These are phyloP conservation scores for Xylaria arbuscula DNA, from an alignment of 2,329 filamentous ascomycete species.

Conservation along the genomic window DNA sequence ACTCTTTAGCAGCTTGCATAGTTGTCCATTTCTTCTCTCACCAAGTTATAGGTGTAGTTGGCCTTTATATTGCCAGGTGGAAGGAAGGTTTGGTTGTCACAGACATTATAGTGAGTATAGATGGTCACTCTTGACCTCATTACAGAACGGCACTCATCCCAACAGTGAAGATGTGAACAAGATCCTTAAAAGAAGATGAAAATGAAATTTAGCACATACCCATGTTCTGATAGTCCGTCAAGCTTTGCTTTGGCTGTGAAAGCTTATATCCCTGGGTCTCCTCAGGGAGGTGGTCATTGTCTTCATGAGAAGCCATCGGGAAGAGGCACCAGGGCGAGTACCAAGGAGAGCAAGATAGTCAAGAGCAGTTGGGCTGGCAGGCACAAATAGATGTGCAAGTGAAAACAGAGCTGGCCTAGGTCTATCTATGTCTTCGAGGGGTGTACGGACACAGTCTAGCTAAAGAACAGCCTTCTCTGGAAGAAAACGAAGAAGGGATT, in stretches of 20 bases:
- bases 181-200: neutral
- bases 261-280: constrained; percentile 97
- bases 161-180: neutral
- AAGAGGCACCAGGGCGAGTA: constrained; percentile 27
- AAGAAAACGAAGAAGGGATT: neutral
- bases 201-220: constrained; percentile 67
- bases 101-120: neutral
- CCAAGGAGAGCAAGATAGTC: neutral
- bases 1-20: neutral
- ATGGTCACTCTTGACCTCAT: constrained; percentile 11
- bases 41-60: neutral
- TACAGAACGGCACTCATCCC: neutral
- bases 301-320: constrained; percentile 74
- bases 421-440: constrained; percentile 12
- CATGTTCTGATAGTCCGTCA: constrained; percentile 93
- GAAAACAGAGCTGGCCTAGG: constrained; percentile 5
- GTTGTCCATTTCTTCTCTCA: constrained; percentile 1
- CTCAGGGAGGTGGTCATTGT: constrained; percentile 87
- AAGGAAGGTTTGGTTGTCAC: neutral
- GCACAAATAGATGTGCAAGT: constrained; percentile 11
- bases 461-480: neutral
- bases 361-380: neutral
- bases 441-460: neutral
- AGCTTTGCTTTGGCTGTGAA: constrained; percentile 93
- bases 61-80: constrained; percentile 3